These are phyloP conservation scores for Rubia occidens DNA, from an alignment of 305 asterid species.

Conservation along the genomic window DNA sequence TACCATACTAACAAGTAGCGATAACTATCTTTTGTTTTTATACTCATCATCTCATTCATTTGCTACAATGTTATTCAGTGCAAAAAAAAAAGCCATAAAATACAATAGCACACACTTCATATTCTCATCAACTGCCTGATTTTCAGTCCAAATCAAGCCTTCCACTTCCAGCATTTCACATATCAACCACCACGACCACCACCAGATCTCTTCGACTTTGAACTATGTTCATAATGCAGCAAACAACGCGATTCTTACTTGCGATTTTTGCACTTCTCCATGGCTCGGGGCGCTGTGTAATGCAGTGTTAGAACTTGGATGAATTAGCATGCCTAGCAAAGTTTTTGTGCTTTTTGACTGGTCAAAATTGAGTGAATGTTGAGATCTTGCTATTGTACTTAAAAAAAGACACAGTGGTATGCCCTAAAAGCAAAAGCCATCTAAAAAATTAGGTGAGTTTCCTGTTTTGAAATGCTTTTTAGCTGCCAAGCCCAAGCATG, in stretches of 20 bases:
- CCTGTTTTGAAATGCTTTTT: slow-evolving; percentile 11
- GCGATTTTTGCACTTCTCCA: slow-evolving; percentile 32
- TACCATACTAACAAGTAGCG: not conserved
- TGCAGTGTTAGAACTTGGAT: not conserved
- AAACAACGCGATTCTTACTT: slow-evolving; percentile 7
- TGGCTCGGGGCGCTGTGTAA: slow-evolving; percentile 27
- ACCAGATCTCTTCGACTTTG: not conserved
- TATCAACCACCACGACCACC: not conserved
- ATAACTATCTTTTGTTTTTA: slow-evolving; percentile 9
- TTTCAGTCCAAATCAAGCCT: slow-evolving; percentile 9
- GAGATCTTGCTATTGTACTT: not conserved
- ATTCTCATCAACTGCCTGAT: not conserved
- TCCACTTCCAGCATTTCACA: not conserved
- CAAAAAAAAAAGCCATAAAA: slow-evolving; percentile 7
- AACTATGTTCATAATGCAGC: not conserved
- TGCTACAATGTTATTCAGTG: slow-evolving; percentile 11
- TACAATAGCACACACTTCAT: slow-evolving; percentile 5
- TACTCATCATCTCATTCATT: slow-evolving; percentile 9
- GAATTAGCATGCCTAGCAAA: not conserved
- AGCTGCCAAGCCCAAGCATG: slow-evolving; percentile 11
- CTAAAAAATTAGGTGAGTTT: slow-evolving; percentile 1
- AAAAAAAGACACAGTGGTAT: not conserved
- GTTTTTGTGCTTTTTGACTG: slow-evolving; percentile 6
- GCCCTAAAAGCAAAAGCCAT: slow-evolving; percentile 11
- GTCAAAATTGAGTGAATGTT: not conserved